Evolutionary conservation across 2,329 filamentous ascomycete species (phyloP).

Genomic region (Rosellinia necatrix): DNA sequence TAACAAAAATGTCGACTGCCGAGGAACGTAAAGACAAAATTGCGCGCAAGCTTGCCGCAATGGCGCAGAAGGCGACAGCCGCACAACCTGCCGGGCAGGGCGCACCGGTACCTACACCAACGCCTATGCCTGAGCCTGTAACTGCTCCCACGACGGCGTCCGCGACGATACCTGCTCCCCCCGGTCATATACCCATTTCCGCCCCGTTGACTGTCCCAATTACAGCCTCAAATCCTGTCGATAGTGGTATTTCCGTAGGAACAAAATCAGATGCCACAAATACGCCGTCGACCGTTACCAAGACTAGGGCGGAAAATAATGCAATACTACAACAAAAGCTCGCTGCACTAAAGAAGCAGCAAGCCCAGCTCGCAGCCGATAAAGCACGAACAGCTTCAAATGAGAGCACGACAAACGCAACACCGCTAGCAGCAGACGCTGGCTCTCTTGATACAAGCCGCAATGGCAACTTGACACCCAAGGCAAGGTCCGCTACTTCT

Average conservation of each 20-base stretch:
- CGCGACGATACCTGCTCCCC: slow-evolving; percentile 10
- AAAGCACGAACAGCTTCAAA: slow-evolving; percentile 30
- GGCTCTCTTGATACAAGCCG: not conserved
- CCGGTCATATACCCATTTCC: not conserved
- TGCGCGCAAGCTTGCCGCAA: slow-evolving; percentile 42
- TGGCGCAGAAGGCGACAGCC: slow-evolving; percentile 38
- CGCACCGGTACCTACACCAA: slow-evolving; percentile 7
- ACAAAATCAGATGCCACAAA: slow-evolving; percentile 12
- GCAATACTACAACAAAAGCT: slow-evolving; percentile 76
- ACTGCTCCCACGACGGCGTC: not conserved
- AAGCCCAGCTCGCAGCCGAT: slow-evolving; percentile 37
- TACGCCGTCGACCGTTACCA: slow-evolving; percentile 47
- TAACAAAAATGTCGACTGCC: slow-evolving; percentile 37
- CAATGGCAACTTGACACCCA: slow-evolving; percentile 21
- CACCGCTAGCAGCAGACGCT: slow-evolving; percentile 8
- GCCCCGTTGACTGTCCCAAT: not conserved
- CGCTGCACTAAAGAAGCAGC: slow-evolving; percentile 68
- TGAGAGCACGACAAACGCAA: slow-evolving; percentile 18
- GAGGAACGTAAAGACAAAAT: slow-evolving; percentile 45
- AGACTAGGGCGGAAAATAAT: slow-evolving; percentile 67
- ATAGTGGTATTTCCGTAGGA: not conserved
- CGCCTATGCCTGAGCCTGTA: not conserved
- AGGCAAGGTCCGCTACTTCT: not conserved
- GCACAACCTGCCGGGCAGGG: slow-evolving; percentile 28
- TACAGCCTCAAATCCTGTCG: slow-evolving; percentile 2